These are phyloP conservation scores for Leersia perrieri DNA, from an alignment of 176 grass and related monocot species.

Conservation along the genomic window DNA sequence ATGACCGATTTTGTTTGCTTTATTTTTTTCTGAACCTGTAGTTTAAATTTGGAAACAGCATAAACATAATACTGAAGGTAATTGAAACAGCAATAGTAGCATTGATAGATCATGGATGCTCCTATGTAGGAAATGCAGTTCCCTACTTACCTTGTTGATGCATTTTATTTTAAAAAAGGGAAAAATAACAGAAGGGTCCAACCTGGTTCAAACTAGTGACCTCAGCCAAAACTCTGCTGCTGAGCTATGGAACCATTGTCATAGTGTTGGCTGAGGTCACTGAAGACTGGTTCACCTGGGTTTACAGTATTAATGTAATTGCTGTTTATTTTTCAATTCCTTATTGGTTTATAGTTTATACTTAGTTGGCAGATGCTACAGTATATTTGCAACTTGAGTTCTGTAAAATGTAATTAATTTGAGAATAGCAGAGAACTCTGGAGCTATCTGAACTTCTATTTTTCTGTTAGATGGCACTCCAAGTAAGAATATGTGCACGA, in stretches of 20 bases:
- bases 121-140: background rate
- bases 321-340: background rate
- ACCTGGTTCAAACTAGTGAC: constrained; percentile 91
- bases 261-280: too few species aligned
- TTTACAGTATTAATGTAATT: background rate
- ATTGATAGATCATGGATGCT: background rate
- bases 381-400: background rate
- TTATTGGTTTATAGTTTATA: background rate
- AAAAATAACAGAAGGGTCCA: constrained; percentile 58
- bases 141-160: background rate
- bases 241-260: constrained; percentile 87
- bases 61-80: background rate
- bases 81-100: background rate
- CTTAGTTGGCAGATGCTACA: constrained; percentile 6
- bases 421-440: background rate
- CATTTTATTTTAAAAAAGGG: too few species aligned
- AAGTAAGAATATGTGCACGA: background rate
- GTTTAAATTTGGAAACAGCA: background rate
- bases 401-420: background rate
- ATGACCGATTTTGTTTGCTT: background rate
- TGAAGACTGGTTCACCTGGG: too few species aligned
- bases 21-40: background rate
- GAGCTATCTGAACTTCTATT: background rate
- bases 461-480: background rate
- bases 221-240: constrained; percentile 85